Conservation (phyloP, 2,329 filamentous ascomycete species). For the Botrytis aclada region DNA sequence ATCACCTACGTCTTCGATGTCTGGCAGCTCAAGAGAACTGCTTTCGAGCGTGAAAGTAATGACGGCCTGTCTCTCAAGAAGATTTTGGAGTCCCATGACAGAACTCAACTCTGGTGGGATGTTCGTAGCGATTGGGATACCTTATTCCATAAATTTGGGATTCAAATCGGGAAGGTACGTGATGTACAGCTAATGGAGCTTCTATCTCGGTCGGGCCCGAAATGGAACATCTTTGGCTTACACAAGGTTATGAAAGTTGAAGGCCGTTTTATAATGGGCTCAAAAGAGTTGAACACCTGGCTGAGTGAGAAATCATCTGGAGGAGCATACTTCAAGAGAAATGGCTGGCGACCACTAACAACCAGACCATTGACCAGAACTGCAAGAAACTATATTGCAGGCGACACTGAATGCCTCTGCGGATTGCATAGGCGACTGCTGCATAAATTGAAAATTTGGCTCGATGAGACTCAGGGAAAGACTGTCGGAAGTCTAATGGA, state of each 20-base stretch:
- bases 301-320: background rate
- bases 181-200: constrained; percentile 1
- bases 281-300: background rate
- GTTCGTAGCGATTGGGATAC: constrained; percentile 8
- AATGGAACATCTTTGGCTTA: background rate
- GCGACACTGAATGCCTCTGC: background rate
- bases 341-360: background rate
- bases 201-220: background rate
- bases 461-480: background rate
- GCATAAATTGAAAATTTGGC: background rate
- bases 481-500: background rate
- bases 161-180: background rate
- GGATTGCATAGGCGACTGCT: background rate
- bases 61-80: background rate
- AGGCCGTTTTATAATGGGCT: background rate
- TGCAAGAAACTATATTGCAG: background rate
- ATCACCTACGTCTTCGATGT: background rate
- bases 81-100: background rate
- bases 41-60: background rate
- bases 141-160: background rate
- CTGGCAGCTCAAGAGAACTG: background rate
- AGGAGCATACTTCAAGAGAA: background rate
- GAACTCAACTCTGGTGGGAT: constrained; percentile 10
- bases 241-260: background rate
- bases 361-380: background rate